A percentile compares a stretch with the other conserved stretches of the same genome.
Conservation (phyloP, 148 eudicot species). For the Cornus controversa region DNA sequence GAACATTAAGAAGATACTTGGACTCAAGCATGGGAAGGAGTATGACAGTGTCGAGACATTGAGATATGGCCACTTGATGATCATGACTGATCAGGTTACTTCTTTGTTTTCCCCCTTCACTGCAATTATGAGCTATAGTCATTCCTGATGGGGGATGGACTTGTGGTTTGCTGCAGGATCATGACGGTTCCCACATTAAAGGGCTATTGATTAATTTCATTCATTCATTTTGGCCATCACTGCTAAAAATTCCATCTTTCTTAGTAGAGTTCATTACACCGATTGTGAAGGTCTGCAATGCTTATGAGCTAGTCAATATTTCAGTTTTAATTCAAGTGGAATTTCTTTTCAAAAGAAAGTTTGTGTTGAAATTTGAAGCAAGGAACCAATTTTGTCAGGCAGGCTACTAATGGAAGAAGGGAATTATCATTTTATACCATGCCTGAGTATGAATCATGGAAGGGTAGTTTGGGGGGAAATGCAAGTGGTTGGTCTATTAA, state of each 20-base stretch:
- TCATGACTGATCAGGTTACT: constrained; percentile 98
- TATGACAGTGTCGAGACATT: constrained; percentile 64
- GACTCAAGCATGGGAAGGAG: constrained; percentile 74
- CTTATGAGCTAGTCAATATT: not conserved
- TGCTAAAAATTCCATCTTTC: constrained; percentile 79
- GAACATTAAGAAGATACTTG: constrained; percentile 73
- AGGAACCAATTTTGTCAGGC: constrained; percentile 7
- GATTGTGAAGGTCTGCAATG: constrained; percentile 64
- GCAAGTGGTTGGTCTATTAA: constrained; percentile 72
- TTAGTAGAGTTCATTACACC: constrained; percentile 87
- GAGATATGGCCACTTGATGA: constrained; percentile 96
- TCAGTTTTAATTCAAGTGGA: not conserved
- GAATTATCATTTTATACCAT: constrained; percentile 65
- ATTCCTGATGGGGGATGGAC: too few species aligned
- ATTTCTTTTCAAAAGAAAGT: not conserved
- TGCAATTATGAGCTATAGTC: not conserved
- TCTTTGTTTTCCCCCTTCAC: not conserved
- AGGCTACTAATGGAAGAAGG: constrained; percentile 61
- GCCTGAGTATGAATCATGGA: constrained; percentile 88
- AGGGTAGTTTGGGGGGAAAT: constrained; percentile 41
- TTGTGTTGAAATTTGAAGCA: too few species aligned
- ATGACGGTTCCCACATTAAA: constrained; percentile 97
- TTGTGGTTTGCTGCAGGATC: constrained; percentile 53
- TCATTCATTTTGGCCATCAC: constrained; percentile 93
- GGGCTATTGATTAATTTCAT: constrained; percentile 86